Evolutionary conservation across 164 flowering plant species (phyloP), one percentile per base, ranked within the genome.

Genomic region (Aristolochia californica): DNA sequence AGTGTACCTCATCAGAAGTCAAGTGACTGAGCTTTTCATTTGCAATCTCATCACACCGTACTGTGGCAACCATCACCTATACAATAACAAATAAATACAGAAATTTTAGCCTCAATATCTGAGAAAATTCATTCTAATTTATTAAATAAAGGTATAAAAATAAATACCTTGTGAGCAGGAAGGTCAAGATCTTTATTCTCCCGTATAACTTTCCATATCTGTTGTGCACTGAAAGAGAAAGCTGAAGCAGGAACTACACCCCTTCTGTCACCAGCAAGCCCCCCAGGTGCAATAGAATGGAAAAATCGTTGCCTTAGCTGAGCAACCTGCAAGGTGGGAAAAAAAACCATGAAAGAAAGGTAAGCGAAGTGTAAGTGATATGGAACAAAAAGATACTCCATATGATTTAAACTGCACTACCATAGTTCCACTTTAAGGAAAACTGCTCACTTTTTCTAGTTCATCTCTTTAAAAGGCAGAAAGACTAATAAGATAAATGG

Each of bases 1-100:
- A 25, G 51, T 13, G 8, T 67, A 83, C 86, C 88, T 78, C 75
- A 74, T 83, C 75, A 15, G 63, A n/a, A 15, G 69, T 56, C 53
- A 87, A 77, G 28, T 38, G 50, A 44, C 26, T 48, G 44, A 73
- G 68, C 76, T 72, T 82, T 60, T 83, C 83, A 68, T 73, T 69
- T 55, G 84, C 86, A 62, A 84, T 84, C 65, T 83, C 85, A 62
- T 85, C 91, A 71, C 91, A 83, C 2, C 88, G 83, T 26, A 85
- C 80, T 23, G 86, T 78, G 24, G 91, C 88, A 61, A 85, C 91
- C 91, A 85, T 83, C n/a, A 85, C 81, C 91, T 84, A 48, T 50
- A 4, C 34, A 13, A 47, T n/a, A n/a, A n/a, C 8, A 48, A 3
- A 48, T 25, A 45, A 4, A 45, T 13, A 34, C 4, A 13, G 10